Percentiles rank a stretch among this genome's conserved stretches.
Conservation (phyloP, 2,329 filamentous ascomycete species). For the Aspergillus neoniger region DNA sequence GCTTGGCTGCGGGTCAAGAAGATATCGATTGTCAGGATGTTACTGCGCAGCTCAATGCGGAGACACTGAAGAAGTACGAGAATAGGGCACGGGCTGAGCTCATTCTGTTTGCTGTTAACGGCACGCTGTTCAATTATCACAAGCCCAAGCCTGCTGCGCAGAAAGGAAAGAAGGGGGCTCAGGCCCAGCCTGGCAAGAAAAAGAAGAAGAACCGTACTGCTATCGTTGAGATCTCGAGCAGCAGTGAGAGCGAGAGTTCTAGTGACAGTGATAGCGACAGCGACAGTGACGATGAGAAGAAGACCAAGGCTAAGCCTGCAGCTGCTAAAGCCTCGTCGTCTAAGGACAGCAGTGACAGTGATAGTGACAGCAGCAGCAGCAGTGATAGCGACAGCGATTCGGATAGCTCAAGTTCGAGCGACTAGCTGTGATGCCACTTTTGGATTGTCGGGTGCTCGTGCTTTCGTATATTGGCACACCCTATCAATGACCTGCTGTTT, state of each 20-base stretch:
- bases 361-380: conserved; percentile 11
- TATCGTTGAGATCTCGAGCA: conserved; percentile 46
- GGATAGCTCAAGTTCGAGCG: neutral
- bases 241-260: conserved; percentile 40
- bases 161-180: conserved; percentile 24
- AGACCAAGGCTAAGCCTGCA: conserved; percentile 7
- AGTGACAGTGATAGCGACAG: conserved; percentile 31
- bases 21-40: conserved; percentile 26
- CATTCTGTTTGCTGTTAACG: conserved; percentile 37
- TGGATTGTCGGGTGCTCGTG: neutral
- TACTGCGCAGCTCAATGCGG: conserved; percentile 27
- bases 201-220: conserved; percentile 48
- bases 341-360: conserved; percentile 17
- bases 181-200: conserved; percentile 29
- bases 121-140: conserved; percentile 30
- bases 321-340: conserved; percentile 16
- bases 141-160: conserved; percentile 26
- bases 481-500: neutral
- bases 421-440: conserved; percentile 1
- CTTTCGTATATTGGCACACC: neutral
- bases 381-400: conserved; percentile 20
- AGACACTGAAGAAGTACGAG: conserved; percentile 32
- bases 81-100: conserved; percentile 43
- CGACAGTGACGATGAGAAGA: conserved; percentile 27
- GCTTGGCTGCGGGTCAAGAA: conserved; percentile 29